Conservation (phyloP, 2,329 filamentous ascomycete species). For the Claviceps spartinae region DNA sequence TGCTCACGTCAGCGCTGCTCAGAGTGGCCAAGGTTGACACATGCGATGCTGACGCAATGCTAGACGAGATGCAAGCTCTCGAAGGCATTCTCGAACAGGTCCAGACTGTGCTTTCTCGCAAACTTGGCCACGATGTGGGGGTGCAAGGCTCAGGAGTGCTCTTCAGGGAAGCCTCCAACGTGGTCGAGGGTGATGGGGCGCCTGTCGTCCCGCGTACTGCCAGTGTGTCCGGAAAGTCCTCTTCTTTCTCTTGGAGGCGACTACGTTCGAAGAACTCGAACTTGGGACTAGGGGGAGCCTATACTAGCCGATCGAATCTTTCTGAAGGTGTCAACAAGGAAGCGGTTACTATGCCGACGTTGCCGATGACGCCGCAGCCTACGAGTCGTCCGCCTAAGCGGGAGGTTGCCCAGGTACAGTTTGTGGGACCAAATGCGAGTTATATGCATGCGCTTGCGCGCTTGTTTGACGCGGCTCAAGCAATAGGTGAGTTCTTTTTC, state of each 20-base stretch:
- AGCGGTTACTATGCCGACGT: conserved; percentile 46
- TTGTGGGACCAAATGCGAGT: conserved; percentile 69
- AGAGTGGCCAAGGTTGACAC: conserved; percentile 77
- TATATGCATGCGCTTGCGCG: conserved; percentile 88
- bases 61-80: conserved; percentile 86
- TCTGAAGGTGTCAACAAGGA: conserved; percentile 16
- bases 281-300: conserved; percentile 40
- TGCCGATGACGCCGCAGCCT: conserved; percentile 61
- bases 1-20: conserved; percentile 74
- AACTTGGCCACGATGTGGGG: conserved; percentile 86
- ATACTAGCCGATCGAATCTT: conserved; percentile 19
- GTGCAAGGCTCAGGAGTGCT: conserved; percentile 58
- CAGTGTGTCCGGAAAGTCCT: conserved; percentile 54
- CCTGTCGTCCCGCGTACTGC: conserved; percentile 36
- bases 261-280: conserved; percentile 80
- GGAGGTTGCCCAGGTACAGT: conserved; percentile 54
- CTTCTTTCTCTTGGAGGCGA: conserved; percentile 75
- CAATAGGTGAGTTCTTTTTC: conserved; percentile 51
- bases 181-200: conserved; percentile 30
- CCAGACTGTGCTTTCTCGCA: conserved; percentile 62
- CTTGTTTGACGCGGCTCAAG: conserved; percentile 85
- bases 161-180: conserved; percentile 55
- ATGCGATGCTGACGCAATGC: conserved; percentile 76
- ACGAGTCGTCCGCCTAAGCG: conserved; percentile 58
- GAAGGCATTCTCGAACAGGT: conserved; percentile 80